These are phyloP conservation scores for Neocucurbitaria cava DNA, from an alignment of 2,329 filamentous ascomycete species.

Conservation along the genomic window DNA sequence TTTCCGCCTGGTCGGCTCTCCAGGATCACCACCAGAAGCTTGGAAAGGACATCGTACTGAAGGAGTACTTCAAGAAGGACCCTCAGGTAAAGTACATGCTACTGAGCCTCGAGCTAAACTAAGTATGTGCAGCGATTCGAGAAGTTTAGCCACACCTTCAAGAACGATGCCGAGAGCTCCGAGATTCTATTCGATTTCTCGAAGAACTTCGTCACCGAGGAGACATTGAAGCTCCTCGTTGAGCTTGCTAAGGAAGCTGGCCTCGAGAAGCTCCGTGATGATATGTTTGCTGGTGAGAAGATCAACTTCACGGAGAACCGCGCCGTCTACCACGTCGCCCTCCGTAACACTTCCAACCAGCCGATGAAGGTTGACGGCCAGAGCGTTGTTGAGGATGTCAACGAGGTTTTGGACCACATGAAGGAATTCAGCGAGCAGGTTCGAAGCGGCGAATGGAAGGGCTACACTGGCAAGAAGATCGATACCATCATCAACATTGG, in stretches of 20 bases:
- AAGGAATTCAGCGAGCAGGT: conserved; percentile 97
- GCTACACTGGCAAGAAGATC: conserved; percentile 95
- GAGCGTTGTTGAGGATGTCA: conserved; percentile 94
- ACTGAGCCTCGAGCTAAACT: conserved; percentile 3
- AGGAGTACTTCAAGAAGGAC: conserved; percentile 90
- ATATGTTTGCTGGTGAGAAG: conserved; percentile 96
- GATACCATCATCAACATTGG: conserved; percentile 97
- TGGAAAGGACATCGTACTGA: conserved; percentile 89
- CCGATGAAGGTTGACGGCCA: conserved; percentile 84
- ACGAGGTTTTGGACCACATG: conserved; percentile 93
- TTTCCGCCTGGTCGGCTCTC: conserved; percentile 87
- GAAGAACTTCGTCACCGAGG: conserved; percentile 97
- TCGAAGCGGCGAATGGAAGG: conserved; percentile 94
- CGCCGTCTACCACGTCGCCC: conserved; percentile 92
- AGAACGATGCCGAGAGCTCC: conserved; percentile 75
- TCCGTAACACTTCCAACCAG: conserved; percentile 88
- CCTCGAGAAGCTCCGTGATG: conserved; percentile 91
- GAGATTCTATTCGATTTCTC: conserved; percentile 98
- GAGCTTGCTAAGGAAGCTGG: conserved; percentile 91
- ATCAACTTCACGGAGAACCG: conserved; percentile 99
- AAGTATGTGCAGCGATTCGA: conserved; percentile 70
- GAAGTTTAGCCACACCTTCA: conserved; percentile 87
- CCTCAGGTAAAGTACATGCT: conserved; percentile 51
- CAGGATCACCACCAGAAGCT: conserved; percentile 87
- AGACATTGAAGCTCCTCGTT: conserved; percentile 85